These are phyloP conservation scores for Rhipidocladum racemiflorum DNA, from an alignment of 176 grass and related monocot genomes.

Conservation along the genomic window DNA sequence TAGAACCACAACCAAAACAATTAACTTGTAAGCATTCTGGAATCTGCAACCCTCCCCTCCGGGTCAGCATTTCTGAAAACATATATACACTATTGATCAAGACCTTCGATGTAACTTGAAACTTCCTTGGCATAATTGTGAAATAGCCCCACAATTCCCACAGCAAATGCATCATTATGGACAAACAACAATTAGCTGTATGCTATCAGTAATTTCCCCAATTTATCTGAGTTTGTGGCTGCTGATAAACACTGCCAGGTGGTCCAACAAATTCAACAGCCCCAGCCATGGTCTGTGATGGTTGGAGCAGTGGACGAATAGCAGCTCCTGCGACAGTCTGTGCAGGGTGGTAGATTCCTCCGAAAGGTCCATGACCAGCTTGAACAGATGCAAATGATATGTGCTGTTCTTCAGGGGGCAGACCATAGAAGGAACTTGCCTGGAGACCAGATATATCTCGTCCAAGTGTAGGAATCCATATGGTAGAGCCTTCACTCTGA, in stretches of 20 bases:
- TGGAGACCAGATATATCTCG: constrained; percentile 70
- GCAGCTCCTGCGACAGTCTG: constrained; percentile 55
- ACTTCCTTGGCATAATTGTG: constrained; percentile 18
- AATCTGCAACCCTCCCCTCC: constrained; percentile 36
- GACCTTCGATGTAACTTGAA: constrained; percentile 24
- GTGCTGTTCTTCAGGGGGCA: constrained; percentile 63
- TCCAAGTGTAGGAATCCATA: constrained; percentile 66
- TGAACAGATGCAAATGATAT: constrained; percentile 63
- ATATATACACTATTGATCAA: constrained; percentile 66
- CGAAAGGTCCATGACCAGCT: constrained; percentile 46
- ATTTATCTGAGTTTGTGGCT: constrained; percentile 65
- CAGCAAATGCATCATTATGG: background rate
- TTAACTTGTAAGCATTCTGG: constrained; percentile 16
- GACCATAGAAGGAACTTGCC: constrained; percentile 55
- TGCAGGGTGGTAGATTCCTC: constrained; percentile 70
- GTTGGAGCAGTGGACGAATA: constrained; percentile 52
- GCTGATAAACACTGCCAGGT: constrained; percentile 51
- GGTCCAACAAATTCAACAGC: constrained; percentile 66
- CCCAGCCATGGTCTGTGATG: constrained; percentile 55
- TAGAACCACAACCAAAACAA: constrained; percentile 25
- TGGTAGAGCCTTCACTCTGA: constrained; percentile 57
- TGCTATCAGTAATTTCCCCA: constrained; percentile 74
- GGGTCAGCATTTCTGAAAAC: constrained; percentile 16
- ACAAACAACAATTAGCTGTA: background rate
- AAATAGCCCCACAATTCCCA: background rate